Base-by-base conservation (phyloP, 2,329 filamentous ascomycete species). In the Madurella mycetomatis region DNA sequence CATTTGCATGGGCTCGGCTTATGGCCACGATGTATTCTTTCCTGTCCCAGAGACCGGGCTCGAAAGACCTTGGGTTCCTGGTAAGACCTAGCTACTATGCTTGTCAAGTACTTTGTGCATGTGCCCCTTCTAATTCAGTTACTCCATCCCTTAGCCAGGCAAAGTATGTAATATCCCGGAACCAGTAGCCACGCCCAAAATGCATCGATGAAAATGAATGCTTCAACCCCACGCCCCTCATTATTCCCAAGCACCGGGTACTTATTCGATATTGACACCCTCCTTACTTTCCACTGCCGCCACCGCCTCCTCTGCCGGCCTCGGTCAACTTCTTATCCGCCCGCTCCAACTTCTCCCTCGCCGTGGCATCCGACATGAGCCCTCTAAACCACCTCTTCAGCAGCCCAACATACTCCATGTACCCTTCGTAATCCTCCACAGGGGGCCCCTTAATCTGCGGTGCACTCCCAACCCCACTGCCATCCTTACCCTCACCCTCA, bases 391-490 rank as follows among this genome's bases (percentile, higher is more conserved):
- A 82, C 45, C 70, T 70, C 59, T 72, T 73, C 59, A 86, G 66
- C 50, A 73, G 70, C 44, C 64, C 65, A 51, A 80, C 75, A 60
- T 82, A 78, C 30, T 69, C 70, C 47, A 69, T 70, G 67, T 85
- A 83, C 30, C 67, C 70, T 13, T 73, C 70, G 30, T 72, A 72
- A 56, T 79, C 73, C 67, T 86, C 83, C 17, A 86, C 75, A 0
- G 82, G 82, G 50, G 81, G 79, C 0, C 82, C 83, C 56, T 76
- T 78, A 49, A 85, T 77, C 68, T 85, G 78, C 41, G 78, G 71
- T 42, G 76, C 67, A 9, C 41, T 53, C 8, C 53, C 51, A 7
- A n/a, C 15, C 12, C 11, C 34, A 37, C 7, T 47, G 8, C 30
- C 47, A 9, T 19, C 37, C 25, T 15, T 47, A 15, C 4, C 48